phyloP scores from a whole-genome alignment of 2,329 filamentous ascomycete genomes.

The Alternaria sp. region DNA sequence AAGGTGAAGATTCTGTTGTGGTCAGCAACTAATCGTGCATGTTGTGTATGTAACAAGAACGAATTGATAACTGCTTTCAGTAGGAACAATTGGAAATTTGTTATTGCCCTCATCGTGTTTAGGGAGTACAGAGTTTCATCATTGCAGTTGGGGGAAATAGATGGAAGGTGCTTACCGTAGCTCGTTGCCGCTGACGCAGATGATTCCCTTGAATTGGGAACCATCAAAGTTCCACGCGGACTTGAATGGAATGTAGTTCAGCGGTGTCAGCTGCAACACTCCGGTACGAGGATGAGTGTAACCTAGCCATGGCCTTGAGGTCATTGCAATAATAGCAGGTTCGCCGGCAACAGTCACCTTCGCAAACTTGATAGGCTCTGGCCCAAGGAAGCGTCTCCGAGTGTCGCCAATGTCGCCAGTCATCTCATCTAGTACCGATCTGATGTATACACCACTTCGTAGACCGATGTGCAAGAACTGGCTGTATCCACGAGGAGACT shows the following conservation, averaged over 20 bases:
- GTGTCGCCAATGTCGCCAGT: conserved; percentile 96
- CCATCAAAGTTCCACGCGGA: conserved; percentile 98
- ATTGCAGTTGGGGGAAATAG: conserved; percentile 52
- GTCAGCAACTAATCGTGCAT: conserved; percentile 20
- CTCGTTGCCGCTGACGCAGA: conserved; percentile 89
- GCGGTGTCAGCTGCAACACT: conserved; percentile 88
- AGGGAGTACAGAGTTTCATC: conserved; percentile 69
- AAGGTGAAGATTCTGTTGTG: conserved; percentile 81
- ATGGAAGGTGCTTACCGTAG: conserved; percentile 70
- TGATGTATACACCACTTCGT: conserved; percentile 92
- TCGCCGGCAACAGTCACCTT: conserved; percentile 87
- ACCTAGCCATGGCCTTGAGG: conserved; percentile 93
- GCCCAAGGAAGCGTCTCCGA: conserved; percentile 90
- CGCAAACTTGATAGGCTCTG: conserved; percentile 88
- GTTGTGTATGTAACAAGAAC: not conserved
- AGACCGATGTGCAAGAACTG: conserved; percentile 96
- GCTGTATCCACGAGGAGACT: conserved; percentile 84
- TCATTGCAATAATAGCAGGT: conserved; percentile 86
- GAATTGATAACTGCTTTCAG: conserved; percentile 65
- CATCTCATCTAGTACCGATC: conserved; percentile 92
- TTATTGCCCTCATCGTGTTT: conserved; percentile 58
- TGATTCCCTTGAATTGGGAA: conserved; percentile 93
- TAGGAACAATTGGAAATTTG: conserved; percentile 92
- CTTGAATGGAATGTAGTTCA: conserved; percentile 87
- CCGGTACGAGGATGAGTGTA: conserved; percentile 89